Conservation (phyloP, 352 stramenopile species). For the Phytophthora chlamydospora region DNA sequence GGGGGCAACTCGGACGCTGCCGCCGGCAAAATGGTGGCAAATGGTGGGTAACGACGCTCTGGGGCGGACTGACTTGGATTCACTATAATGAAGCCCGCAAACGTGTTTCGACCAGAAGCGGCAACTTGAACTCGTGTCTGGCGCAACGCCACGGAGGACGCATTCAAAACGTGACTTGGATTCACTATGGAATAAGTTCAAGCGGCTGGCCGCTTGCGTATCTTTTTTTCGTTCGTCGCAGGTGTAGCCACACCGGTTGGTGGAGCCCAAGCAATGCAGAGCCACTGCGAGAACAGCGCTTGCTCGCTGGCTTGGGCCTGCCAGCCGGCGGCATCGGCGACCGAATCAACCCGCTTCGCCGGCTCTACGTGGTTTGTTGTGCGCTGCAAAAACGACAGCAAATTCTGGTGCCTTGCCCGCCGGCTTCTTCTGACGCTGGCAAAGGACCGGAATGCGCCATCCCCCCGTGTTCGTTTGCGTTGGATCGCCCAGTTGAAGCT, state of each 20-base stretch:
- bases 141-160: background rate
- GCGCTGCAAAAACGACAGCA: too few relatives aligned
- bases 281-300: background rate
- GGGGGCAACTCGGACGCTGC: too few relatives aligned
- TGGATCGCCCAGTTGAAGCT: slow-evolving; percentile 23
- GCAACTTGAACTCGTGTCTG: slow-evolving; percentile 25
- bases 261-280: slow-evolving; percentile 12
- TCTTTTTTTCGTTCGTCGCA: background rate
- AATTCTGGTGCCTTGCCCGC: slow-evolving; percentile 4
- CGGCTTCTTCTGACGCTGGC: slow-evolving; percentile 11
- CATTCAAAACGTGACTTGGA: background rate
- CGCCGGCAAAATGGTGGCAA: background rate
- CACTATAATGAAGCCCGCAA: too few relatives aligned
- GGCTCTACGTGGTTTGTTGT: too few relatives aligned
- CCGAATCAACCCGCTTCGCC: too few relatives aligned
- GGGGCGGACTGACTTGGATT: background rate
- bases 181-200: slow-evolving; percentile 24
- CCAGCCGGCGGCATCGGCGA: too few relatives aligned
- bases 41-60: slow-evolving; percentile 3
- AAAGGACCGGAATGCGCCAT: slow-evolving; percentile 17
- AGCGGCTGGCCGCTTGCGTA: slow-evolving; percentile 5
- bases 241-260: slow-evolving; percentile 20
- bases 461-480: background rate
- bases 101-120: background rate
- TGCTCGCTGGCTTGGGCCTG: too few relatives aligned